A percentile compares a stretch with the other conserved stretches of the same genome.
These are phyloP conservation scores for Cylindrodendrum hubeiense DNA, from an alignment of 2,329 filamentous ascomycete genomes.

Conservation along the genomic window DNA sequence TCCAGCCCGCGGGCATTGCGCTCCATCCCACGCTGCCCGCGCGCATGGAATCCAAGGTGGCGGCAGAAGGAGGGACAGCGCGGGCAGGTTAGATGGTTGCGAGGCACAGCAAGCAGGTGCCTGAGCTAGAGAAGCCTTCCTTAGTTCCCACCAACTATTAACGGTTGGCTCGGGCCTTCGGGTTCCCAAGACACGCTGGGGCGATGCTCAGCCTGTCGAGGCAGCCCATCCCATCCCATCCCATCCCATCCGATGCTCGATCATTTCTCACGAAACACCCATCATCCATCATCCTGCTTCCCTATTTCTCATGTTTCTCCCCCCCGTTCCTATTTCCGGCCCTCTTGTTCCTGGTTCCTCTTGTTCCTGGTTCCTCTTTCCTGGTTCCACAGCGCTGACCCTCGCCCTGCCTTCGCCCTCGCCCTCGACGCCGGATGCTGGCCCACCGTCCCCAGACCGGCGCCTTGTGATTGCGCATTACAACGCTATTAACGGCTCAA, in stretches of 20 bases:
- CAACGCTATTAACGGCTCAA: slow-evolving; percentile 12
- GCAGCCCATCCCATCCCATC: slow-evolving; percentile 5
- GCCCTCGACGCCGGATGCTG: slow-evolving; percentile 17
- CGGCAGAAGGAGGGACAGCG: not conserved
- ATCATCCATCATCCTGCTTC: not conserved
- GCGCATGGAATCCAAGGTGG: not conserved
- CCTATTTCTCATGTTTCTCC: not conserved
- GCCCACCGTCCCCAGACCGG: slow-evolving; percentile 8
- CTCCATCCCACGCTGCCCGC: not conserved
- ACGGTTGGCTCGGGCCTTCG: slow-evolving; percentile 17
- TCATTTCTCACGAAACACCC: slow-evolving; percentile 11
- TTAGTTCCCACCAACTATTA: not conserved
- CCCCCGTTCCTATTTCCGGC: not conserved
- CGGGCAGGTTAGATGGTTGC: not conserved
- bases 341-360: not conserved
- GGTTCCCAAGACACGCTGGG: not conserved
- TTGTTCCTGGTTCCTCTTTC: not conserved
- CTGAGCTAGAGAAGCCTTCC: slow-evolving; percentile 11
- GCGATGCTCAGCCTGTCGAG: not conserved
- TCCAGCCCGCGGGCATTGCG: not conserved
- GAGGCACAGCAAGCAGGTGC: slow-evolving; percentile 4
- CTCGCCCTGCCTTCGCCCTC: not conserved
- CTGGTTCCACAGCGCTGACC: slow-evolving; percentile 10
- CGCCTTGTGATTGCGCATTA: slow-evolving; percentile 16
- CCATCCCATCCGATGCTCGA: not conserved